A percentile compares a stretch with the other conserved stretches of the same genome.
phyloP scores from a whole-genome alignment of 179 eudicot genomes.

The Nepenthes alata region DNA sequence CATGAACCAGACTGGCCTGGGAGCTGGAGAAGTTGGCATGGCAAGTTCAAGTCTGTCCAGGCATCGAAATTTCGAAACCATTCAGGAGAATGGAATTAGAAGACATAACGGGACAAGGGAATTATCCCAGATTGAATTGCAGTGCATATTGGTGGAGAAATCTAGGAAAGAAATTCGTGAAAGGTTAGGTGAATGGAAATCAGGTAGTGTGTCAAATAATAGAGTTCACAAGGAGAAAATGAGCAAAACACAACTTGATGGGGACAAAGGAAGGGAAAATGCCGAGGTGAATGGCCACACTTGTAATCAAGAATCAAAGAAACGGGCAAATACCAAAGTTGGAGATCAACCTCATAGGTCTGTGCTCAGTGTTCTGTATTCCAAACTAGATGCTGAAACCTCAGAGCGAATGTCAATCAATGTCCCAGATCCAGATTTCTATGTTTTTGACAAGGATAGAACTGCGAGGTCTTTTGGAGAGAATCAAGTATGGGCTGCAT shows the following conservation, averaged over 20 bases:
- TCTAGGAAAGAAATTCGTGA: conserved; percentile 40
- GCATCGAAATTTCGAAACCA: conserved; percentile 12
- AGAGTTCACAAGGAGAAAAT: conserved; percentile 16
- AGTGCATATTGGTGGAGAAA: conserved; percentile 43
- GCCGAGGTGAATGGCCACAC: conserved; percentile 9
- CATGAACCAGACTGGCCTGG: conserved; percentile 15
- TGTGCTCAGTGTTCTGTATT: not conserved
- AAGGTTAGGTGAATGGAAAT: conserved; percentile 34
- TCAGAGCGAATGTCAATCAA: conserved; percentile 13
- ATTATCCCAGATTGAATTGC: conserved; percentile 33
- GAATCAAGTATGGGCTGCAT: conserved; percentile 43
- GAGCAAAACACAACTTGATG: conserved; percentile 3
- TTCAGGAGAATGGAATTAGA: conserved; percentile 11
- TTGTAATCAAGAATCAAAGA: conserved; percentile 2
- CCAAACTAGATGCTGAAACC: conserved; percentile 7
- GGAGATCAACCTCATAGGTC: not conserved
- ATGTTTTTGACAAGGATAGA: conserved; percentile 36
- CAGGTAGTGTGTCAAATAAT: conserved; percentile 15
- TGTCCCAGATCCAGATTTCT: conserved; percentile 38
- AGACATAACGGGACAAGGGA: conserved; percentile 22
- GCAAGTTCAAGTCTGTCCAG: conserved; percentile 5
- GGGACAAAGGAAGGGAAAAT: conserved; percentile 4
- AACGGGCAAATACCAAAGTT: not conserved
- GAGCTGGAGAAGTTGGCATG: conserved; percentile 14
- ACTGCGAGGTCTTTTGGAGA: conserved; percentile 33